Conservation (phyloP, 2,329 filamentous ascomycete species). For the Alternaria sp. region DNA sequence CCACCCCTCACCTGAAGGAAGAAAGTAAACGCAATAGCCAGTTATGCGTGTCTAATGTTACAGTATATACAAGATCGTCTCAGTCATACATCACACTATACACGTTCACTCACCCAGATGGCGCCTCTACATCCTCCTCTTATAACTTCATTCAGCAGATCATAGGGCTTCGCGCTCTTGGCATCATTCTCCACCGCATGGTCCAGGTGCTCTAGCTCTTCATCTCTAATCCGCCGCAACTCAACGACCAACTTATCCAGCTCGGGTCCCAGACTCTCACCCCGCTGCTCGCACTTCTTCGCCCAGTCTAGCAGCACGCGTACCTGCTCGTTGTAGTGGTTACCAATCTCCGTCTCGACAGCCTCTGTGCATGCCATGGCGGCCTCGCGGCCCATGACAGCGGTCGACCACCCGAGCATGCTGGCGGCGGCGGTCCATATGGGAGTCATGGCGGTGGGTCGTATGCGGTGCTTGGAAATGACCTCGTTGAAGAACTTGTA, state of each 20-base stretch:
- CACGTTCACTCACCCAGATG: slow-evolving; percentile 86
- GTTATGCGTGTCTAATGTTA: background rate
- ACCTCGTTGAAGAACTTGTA: slow-evolving; percentile 84
- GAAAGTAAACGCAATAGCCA: background rate
- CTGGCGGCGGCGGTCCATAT: slow-evolving; percentile 83
- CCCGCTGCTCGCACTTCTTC: slow-evolving; percentile 73
- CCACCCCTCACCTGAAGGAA: background rate
- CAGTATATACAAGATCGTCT: slow-evolving; percentile 1
- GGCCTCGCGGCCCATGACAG: slow-evolving; percentile 85
- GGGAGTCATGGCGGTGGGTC: slow-evolving; percentile 91
- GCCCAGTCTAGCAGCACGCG: slow-evolving; percentile 81
- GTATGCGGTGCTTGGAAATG: slow-evolving; percentile 83
- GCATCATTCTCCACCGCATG: slow-evolving; percentile 93
- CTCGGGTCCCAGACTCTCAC: slow-evolving; percentile 82
- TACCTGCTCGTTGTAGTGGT: slow-evolving; percentile 94
- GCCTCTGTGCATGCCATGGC: slow-evolving; percentile 99
- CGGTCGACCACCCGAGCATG: slow-evolving; percentile 86
- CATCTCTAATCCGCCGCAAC: slow-evolving; percentile 84
- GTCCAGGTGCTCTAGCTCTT: slow-evolving; percentile 96
- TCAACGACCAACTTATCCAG: slow-evolving; percentile 73
- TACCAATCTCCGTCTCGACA: slow-evolving; percentile 96
- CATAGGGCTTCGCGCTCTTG: slow-evolving; percentile 87
- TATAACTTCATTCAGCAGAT: slow-evolving; percentile 85
- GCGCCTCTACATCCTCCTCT: slow-evolving; percentile 88
- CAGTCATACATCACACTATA: background rate